Percentiles rank a stretch among this genome's conserved stretches.
Evolutionary conservation across 108 stramenopile species (phyloP).

Genomic region (Pseudonitzschia delicatissima): DNA sequence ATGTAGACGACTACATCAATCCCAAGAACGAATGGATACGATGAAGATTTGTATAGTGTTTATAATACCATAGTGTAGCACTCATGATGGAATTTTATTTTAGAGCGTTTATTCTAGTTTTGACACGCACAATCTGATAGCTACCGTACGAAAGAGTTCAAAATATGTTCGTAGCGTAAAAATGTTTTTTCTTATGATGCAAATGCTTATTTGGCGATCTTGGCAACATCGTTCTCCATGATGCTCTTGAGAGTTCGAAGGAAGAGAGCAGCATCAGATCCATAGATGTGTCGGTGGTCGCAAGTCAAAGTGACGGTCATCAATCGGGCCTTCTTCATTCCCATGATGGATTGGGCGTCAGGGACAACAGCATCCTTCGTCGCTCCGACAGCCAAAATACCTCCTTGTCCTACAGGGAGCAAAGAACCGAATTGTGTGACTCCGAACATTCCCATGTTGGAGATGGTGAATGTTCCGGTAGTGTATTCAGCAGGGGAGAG

Average conservation of each 20-base stretch:
- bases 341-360: conserved; percentile 64
- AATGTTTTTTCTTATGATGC: too few relatives aligned
- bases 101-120: not conserved
- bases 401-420: conserved; percentile 87
- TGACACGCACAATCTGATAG: too few relatives aligned
- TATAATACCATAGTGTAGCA: too few relatives aligned
- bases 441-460: conserved; percentile 99
- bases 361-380: conserved; percentile 83
- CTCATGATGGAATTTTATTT: too few relatives aligned
- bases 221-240: conserved; percentile 82
- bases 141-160: not conserved
- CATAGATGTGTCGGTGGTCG: conserved; percentile 98
- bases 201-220: conserved; percentile 31
- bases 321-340: conserved; percentile 90
- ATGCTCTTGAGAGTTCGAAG: conserved; percentile 89
- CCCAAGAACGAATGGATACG: conserved; percentile 4
- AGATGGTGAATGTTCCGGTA: conserved; percentile 95
- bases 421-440: conserved; percentile 95
- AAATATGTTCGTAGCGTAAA: too few relatives aligned
- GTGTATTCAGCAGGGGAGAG: conserved; percentile 92
- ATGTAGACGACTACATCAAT: conserved; percentile 2
- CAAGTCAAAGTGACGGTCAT: conserved; percentile 97
- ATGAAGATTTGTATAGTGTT: too few relatives aligned
- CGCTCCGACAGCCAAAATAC: conserved; percentile 94
- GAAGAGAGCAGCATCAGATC: conserved; percentile 94